Base-by-base conservation (phyloP, 805 yeast genomes). In the Yarrowia divulgata region DNA sequence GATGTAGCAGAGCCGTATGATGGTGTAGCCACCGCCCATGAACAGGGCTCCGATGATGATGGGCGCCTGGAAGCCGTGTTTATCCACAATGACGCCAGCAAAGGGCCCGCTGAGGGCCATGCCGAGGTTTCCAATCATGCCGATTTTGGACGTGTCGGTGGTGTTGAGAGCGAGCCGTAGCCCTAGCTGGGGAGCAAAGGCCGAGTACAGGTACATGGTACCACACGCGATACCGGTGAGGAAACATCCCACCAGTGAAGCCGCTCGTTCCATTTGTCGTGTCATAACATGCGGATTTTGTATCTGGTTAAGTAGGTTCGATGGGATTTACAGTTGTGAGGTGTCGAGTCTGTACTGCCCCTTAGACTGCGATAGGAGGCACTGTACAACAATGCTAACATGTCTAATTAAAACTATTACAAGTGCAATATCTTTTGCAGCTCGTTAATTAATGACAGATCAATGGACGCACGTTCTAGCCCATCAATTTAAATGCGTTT, bases 171-270 rank as follows among this genome's bases (percentile, higher is more conserved):
- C 78, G 67, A 90, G 81, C 66, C 82, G 81, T 37, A 77, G 77
- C 0, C 93, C 90, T 68, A 90, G 81, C 75, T 90, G 95, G 0
- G 96, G 94, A 46, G 92, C 88, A 76, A 87, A 90, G 0, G 91
- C 90, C 9, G 91, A 87, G 78, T 87, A 90, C 57, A 90, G 79
- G 77, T 90, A 90, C 73, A 89, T 80, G 1, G 95, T 90, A 0
- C 96, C 96, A 73, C 91, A 86, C 18, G 84, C 84, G 60, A 88
- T 77, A 13, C 89, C 90, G 71, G 40, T 23, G 4, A 66, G 52
- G 42, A 66, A 63, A 32, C 68, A 63, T 16, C 68, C 68, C 12
- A 63, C 46, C 55, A 63, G 68, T 10, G 68, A 63, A 42, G 66
- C 66, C 18, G 66, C 66, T 45, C 66, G 32, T 60, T 60, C 66